Percentiles rank a stretch among this genome's conserved stretches.
Conservation (phyloP, 2,329 filamentous ascomycete species). For the Aspergillus aculeatinus region DNA sequence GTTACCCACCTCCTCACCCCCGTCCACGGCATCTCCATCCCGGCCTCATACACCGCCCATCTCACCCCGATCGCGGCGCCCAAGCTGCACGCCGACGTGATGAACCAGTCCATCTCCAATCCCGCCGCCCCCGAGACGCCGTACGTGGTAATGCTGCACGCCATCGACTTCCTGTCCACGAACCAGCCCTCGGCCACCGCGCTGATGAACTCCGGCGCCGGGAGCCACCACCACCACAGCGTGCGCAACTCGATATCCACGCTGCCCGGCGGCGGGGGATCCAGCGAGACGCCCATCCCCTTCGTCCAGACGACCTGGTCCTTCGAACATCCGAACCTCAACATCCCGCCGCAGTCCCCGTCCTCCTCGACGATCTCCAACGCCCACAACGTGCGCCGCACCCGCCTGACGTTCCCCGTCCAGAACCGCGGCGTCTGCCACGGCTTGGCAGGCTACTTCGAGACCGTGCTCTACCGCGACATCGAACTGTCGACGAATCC, state of each 20-base stretch:
- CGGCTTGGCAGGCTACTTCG: conserved; percentile 91
- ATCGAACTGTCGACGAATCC: conserved; percentile 92
- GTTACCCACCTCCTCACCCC: conserved; percentile 86
- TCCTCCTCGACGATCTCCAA: conserved; percentile 64
- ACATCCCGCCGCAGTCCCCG: conserved; percentile 35
- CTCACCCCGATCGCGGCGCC: conserved; percentile 89
- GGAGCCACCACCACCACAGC: conserved; percentile 19
- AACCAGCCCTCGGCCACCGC: conserved; percentile 46
- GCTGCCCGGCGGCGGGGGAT: conserved; percentile 22
- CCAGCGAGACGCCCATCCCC: conserved; percentile 33
- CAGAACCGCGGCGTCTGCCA: conserved; percentile 80
- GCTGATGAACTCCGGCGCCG: conserved; percentile 13
- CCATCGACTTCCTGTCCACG: conserved; percentile 81
- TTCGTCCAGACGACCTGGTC: conserved; percentile 47
- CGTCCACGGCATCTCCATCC: conserved; percentile 86
- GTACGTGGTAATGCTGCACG: conserved; percentile 90
- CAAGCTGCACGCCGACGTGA: conserved; percentile 78
- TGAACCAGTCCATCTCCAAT: conserved; percentile 61
- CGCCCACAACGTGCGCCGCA: conserved; percentile 84
- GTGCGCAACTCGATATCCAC: conserved; percentile 29
- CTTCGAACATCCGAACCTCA: conserved; percentile 44
- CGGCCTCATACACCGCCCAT: conserved; percentile 88
- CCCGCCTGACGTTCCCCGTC: conserved; percentile 74
- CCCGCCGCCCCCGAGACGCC: conserved; percentile 80
- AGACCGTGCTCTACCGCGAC: conserved; percentile 83